Evolutionary conservation across 108 stramenopile species (phyloP).

Genomic region (Ochromonas danica): DNA sequence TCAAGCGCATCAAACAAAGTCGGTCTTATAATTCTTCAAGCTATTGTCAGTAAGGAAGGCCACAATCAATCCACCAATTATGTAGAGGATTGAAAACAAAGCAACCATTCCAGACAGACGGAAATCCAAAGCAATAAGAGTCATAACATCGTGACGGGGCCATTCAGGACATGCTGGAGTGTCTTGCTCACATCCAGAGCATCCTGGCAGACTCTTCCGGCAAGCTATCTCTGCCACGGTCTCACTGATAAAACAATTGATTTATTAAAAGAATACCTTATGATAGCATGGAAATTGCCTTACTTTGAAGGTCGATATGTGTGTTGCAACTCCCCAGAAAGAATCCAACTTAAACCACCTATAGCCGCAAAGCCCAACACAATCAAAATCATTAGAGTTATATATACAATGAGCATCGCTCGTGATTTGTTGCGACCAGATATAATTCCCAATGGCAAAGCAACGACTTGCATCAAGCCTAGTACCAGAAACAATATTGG

Average conservation of each 20-base stretch:
- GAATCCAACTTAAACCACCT: too few relatives aligned
- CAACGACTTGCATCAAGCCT: background rate
- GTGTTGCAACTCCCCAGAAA: too few relatives aligned
- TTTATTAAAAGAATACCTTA: too few relatives aligned
- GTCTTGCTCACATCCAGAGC: too few relatives aligned
- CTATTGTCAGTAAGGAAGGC: background rate
- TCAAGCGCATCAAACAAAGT: background rate
- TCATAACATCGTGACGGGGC: background rate
- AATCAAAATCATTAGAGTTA: too few relatives aligned
- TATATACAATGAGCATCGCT: too few relatives aligned
- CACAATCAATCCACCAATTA: background rate
- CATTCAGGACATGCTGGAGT: background rate
- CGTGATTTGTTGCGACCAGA: background rate
- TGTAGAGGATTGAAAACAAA: background rate
- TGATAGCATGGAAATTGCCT: too few relatives aligned
- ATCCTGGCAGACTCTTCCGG: too few relatives aligned
- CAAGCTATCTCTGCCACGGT: too few relatives aligned
- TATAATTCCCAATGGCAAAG: slow-evolving; percentile 6
- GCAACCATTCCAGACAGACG: background rate
- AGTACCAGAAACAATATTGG: background rate
- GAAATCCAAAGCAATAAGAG: background rate
- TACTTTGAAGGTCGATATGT: too few relatives aligned
- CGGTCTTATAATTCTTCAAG: background rate
- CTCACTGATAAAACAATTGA: too few relatives aligned
- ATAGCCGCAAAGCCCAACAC: too few relatives aligned